Evolutionary conservation across 306 rosid genomes (phyloP).

Genomic region (Phaseolus lunatus): DNA sequence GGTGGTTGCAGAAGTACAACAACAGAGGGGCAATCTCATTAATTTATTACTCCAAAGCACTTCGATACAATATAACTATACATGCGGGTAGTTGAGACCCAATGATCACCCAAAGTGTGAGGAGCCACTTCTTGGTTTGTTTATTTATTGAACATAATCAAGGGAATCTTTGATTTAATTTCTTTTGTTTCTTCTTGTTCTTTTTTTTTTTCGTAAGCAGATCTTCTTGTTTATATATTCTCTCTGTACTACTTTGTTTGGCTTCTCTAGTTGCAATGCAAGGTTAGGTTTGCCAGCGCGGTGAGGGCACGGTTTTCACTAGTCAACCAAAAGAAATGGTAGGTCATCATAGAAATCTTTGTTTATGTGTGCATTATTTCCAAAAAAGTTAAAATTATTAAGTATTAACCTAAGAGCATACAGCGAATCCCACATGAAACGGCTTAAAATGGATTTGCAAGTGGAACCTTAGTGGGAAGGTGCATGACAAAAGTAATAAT

Average conservation of each 20-base stretch:
- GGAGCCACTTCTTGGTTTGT: conserved; percentile 32
- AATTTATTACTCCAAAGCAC: conserved; percentile 27
- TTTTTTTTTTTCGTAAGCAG: too few species aligned
- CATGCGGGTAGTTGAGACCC: conserved; percentile 42
- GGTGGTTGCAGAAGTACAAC: conserved; percentile 26
- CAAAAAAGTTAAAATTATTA: conserved; percentile 29
- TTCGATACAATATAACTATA: conserved; percentile 21
- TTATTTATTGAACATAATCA: conserved; percentile 12
- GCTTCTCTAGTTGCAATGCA: conserved; percentile 20
- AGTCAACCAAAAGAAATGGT: conserved; percentile 32
- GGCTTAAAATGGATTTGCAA: conserved; percentile 37
- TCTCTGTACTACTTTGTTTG: conserved; percentile 33
- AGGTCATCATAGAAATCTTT: conserved; percentile 24
- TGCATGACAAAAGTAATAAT: conserved; percentile 37
- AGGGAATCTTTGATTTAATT: conserved; percentile 40
- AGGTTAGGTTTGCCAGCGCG: conserved; percentile 48
- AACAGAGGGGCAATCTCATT: conserved; percentile 29
- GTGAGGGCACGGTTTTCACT: conserved; percentile 38
- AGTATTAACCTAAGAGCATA: conserved; percentile 25
- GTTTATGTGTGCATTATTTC: conserved; percentile 37
- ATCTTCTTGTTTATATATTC: conserved; percentile 42
- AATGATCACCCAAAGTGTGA: conserved; percentile 53
- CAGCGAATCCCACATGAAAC: conserved; percentile 46
- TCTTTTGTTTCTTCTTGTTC: conserved; percentile 41
- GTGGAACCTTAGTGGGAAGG: conserved; percentile 46